Percentiles rank a stretch among this genome's conserved stretches.
phyloP scores from a whole-genome alignment of 768 basidiomycete genomes.

The Grammothele lineata region DNA sequence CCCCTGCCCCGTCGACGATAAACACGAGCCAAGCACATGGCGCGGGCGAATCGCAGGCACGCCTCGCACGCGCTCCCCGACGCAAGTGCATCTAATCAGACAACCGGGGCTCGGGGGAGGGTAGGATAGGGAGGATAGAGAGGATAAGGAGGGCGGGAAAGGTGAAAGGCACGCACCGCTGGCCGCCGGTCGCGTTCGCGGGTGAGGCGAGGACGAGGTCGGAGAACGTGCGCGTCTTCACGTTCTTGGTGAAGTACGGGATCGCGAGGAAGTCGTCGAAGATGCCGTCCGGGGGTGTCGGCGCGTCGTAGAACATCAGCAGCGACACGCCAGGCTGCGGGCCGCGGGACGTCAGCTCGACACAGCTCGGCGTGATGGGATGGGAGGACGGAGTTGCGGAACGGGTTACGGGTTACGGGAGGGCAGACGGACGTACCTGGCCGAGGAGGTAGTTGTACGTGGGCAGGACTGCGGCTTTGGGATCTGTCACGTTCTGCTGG shows the following conservation, averaged over 20 bases:
- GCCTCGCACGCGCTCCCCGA: no score
- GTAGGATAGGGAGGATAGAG: no score
- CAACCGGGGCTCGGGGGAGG: no score
- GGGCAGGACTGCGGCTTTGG: constrained; percentile 47
- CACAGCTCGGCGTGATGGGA: no score
- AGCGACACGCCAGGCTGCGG: constrained; percentile 19
- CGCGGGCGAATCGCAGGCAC: no score
- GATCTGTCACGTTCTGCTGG: constrained; percentile 38
- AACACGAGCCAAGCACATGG: no score
- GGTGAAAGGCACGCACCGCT: constrained; percentile 18
- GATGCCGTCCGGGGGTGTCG: constrained; percentile 42
- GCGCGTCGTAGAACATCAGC: constrained; percentile 57
- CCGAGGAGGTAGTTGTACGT: constrained; percentile 36
- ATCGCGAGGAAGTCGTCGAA: constrained; percentile 51
- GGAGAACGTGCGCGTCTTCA: constrained; percentile 37
- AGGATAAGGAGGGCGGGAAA: no score
- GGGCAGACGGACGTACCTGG: constrained; percentile 26
- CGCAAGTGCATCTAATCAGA: no score
- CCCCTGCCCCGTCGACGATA: no score
- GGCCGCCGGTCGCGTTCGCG: constrained; percentile 28
- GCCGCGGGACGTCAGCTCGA: not conserved
- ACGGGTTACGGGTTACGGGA: no score
- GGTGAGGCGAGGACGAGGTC: constrained; percentile 38
- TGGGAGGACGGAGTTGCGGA: no score
- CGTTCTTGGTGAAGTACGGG: constrained; percentile 33